Percentiles rank a stretch among this genome's conserved stretches.
Evolutionary conservation across 176 grass and related monocot species (phyloP).

Genomic region (Dactylis glomerata): DNA sequence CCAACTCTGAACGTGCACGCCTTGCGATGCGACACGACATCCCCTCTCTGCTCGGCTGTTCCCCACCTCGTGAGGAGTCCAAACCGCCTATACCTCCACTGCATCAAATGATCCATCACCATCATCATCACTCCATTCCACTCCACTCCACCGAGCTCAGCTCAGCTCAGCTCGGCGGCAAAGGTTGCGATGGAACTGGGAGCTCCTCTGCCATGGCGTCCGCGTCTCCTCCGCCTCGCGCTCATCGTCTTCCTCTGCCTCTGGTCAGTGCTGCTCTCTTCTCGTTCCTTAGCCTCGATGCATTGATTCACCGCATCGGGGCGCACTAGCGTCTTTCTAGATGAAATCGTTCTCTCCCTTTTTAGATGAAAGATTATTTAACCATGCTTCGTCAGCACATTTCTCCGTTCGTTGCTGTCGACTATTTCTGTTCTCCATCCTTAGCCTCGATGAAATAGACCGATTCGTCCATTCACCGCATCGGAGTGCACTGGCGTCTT

Average conservation of each 20-base stretch:
- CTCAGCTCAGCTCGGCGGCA: neutral
- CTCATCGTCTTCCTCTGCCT: neutral
- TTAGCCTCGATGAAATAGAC: neutral
- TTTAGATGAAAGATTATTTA: neutral
- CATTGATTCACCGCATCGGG: neutral
- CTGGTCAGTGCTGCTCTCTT: constrained; percentile 18
- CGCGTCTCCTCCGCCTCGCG: neutral
- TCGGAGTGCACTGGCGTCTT: too few relatives aligned
- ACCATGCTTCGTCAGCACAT: neutral
- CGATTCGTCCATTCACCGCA: neutral
- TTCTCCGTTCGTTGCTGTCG: too few relatives aligned
- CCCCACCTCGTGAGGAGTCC: neutral
- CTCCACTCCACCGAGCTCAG: neutral
- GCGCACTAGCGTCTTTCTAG: too few relatives aligned
- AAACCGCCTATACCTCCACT: neutral
- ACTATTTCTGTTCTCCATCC: neutral
- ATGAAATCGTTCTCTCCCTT: neutral
- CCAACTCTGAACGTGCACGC: neutral
- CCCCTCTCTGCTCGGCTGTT: neutral
- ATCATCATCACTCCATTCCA: neutral
- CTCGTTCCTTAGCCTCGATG: neutral
- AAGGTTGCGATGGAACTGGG: neutral
- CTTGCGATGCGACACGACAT: neutral
- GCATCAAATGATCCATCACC: neutral
- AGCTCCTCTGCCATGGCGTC: constrained; percentile 12